These are phyloP conservation scores for Talaromyces piceae DNA, from an alignment of 2,329 filamentous ascomycete genomes.

Conservation along the genomic window DNA sequence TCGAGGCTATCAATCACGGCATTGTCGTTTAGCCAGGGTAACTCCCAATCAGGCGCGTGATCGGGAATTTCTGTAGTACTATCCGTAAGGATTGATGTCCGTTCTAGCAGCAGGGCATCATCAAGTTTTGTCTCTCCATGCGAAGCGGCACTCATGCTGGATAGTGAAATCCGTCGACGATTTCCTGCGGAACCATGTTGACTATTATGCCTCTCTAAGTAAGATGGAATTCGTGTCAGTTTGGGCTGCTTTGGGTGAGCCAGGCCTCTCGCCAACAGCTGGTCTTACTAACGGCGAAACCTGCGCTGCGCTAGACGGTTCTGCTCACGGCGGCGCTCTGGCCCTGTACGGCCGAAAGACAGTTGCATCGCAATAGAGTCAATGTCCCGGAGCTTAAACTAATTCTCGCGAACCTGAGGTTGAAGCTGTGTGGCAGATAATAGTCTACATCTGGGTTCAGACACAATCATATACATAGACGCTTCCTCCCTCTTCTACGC, in stretches of 20 bases:
- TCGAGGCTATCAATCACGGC: not conserved
- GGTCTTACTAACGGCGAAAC: conserved; percentile 1
- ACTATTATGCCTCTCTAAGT: not conserved
- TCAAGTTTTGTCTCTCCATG: not conserved
- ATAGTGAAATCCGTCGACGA: not conserved
- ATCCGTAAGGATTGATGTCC: not conserved
- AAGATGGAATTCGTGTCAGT: not conserved
- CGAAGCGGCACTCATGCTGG: not conserved
- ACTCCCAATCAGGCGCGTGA: not conserved
- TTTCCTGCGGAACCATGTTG: not conserved
- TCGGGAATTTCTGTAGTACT: not conserved
- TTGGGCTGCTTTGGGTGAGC: not conserved
- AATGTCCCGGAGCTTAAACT: too few species aligned
- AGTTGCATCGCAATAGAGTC: not conserved
- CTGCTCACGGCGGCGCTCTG: not conserved
- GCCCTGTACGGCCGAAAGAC: not conserved
- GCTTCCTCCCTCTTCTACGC: not conserved
- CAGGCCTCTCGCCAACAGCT: not conserved
- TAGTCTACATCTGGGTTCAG: not conserved
- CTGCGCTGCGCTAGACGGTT: not conserved
- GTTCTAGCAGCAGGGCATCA: not conserved
- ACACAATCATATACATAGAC: not conserved
- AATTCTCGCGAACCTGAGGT: too few species aligned
- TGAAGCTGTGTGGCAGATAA: too few species aligned
- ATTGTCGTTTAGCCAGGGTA: not conserved